Evolutionary conservation across 1,284 basidiomycete genomes (phyloP).

Genomic region (Sphaerobolus stellatus): DNA sequence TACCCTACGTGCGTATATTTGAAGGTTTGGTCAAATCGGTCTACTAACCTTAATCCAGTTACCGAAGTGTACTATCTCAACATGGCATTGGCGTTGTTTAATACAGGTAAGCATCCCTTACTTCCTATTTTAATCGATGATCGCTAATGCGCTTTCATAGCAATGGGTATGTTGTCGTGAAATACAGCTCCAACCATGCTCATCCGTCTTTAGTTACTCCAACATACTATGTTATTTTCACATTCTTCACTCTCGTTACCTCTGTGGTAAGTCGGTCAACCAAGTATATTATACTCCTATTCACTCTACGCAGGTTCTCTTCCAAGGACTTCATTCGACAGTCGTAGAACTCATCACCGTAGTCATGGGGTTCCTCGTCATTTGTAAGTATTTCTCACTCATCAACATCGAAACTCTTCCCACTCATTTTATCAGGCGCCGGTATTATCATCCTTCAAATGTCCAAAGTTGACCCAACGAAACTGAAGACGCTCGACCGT

Average conservation of each 20-base stretch:
- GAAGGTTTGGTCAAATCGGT: slow-evolving; percentile 23
- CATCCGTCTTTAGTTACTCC: slow-evolving; percentile 63
- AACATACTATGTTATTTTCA: slow-evolving; percentile 80
- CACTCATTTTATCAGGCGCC: slow-evolving; percentile 37
- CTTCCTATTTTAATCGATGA: neutral
- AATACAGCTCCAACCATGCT: neutral
- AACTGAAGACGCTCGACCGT: slow-evolving; percentile 76
- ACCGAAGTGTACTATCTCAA: slow-evolving; percentile 96
- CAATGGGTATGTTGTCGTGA: slow-evolving; percentile 63
- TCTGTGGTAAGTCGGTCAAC: slow-evolving; percentile 56
- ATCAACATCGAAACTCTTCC: neutral
- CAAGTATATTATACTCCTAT: neutral
- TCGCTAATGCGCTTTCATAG: slow-evolving; percentile 33
- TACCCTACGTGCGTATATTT: slow-evolving; percentile 63
- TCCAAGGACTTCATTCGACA: slow-evolving; percentile 84
- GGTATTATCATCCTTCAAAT: slow-evolving; percentile 96
- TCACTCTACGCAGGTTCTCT: slow-evolving; percentile 61
- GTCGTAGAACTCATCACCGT: slow-evolving; percentile 82
- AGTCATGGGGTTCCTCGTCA: slow-evolving; percentile 87
- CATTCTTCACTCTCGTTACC: slow-evolving; percentile 86
- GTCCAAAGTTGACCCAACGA: slow-evolving; percentile 85
- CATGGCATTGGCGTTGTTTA: slow-evolving; percentile 94
- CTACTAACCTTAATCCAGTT: slow-evolving; percentile 41
- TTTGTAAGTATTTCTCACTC: slow-evolving; percentile 44
- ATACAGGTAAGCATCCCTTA: slow-evolving; percentile 62